A percentile compares a stretch with the other conserved stretches of the same genome.
Evolutionary conservation across 2,329 filamentous ascomycete species (phyloP).

Genomic region (Pyrenophora seminiperda): DNA sequence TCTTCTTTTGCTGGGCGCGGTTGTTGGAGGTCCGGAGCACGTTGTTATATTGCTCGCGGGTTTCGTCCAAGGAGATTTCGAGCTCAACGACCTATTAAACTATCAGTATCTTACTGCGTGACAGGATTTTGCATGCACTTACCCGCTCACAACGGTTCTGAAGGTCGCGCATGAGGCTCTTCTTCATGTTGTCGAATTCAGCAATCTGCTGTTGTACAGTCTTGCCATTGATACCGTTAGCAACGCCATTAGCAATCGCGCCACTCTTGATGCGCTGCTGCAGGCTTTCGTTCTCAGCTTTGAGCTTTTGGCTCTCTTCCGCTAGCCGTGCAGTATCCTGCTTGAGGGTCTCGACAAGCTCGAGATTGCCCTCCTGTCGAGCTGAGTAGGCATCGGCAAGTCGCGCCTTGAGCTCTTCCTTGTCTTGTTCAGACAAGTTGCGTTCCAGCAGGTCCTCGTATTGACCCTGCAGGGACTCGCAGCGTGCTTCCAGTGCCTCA

Average conservation of each 20-base stretch:
- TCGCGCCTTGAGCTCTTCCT: constrained; percentile 80
- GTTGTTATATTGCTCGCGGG: constrained; percentile 98
- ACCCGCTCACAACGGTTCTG: constrained; percentile 96
- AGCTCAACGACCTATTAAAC: constrained; percentile 75
- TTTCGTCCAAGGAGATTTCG: constrained; percentile 96
- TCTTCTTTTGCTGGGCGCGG: constrained; percentile 99
- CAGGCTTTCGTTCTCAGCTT: constrained; percentile 78
- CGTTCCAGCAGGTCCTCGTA: constrained; percentile 82
- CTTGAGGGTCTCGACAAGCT: constrained; percentile 78
- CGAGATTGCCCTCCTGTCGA: constrained; percentile 73
- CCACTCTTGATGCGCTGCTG: constrained; percentile 73
- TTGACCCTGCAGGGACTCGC: constrained; percentile 75
- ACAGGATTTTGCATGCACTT: constrained; percentile 29
- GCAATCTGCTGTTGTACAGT: constrained; percentile 97
- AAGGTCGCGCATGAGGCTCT: constrained; percentile 96
- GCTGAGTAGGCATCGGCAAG: constrained; percentile 77
- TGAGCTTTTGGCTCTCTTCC: constrained; percentile 81
- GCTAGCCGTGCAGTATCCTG: constrained; percentile 75
- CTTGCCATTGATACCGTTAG: constrained; percentile 73
- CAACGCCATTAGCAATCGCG: constrained; percentile 63
- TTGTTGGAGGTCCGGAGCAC: constrained; percentile 96
- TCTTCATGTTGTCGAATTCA: constrained; percentile 99
- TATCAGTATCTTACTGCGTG: constrained; percentile 25
- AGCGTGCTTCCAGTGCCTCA: constrained; percentile 75
- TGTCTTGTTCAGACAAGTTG: constrained; percentile 77